Evolutionary conservation across 441 rosid species (phyloP).

Genomic region (Euphorbia celastroides): DNA sequence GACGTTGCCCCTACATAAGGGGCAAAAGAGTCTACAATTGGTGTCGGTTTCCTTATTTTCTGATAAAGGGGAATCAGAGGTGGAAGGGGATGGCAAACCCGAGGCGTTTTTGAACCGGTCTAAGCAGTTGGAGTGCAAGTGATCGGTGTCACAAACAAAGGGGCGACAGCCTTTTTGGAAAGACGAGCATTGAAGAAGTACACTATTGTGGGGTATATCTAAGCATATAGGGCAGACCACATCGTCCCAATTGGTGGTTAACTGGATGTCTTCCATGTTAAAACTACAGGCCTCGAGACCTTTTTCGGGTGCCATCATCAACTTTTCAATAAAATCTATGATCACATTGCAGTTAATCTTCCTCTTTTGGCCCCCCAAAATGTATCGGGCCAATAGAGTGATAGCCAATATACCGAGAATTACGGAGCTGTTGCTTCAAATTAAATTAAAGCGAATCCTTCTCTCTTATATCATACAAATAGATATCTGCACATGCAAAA

Average conservation of each 20-base stretch:
- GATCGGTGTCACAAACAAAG: constrained; percentile 79
- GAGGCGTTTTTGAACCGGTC: constrained; percentile 81
- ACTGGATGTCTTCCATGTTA: constrained; percentile 41
- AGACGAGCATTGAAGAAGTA: constrained; percentile 85
- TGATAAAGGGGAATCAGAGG: constrained; percentile 32
- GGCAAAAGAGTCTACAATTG: constrained; percentile 57
- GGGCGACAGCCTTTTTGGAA: constrained; percentile 78
- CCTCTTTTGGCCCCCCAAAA: constrained; percentile 11
- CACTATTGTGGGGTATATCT: constrained; percentile 86
- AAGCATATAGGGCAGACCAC: constrained; percentile 88
- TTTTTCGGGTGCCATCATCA: constrained; percentile 42
- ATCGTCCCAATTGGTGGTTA: constrained; percentile 63
- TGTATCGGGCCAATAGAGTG: neutral
- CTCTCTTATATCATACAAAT: constrained; percentile 12
- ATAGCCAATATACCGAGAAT: constrained; percentile 4
- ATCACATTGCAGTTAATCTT: constrained; percentile 17
- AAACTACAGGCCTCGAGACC: constrained; percentile 25
- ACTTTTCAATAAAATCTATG: constrained; percentile 24
- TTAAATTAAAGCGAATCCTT: constrained; percentile 16
- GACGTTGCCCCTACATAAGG: constrained; percentile 92
- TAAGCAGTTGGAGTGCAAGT: constrained; percentile 86
- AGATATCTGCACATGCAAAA: constrained; percentile 22
- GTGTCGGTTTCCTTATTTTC: constrained; percentile 36
- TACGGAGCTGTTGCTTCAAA: constrained; percentile 15
- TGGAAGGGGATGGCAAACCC: constrained; percentile 52